phyloP scores from a whole-genome alignment of 2,329 filamentous ascomycete species.

The Beauveria sp. region DNA sequence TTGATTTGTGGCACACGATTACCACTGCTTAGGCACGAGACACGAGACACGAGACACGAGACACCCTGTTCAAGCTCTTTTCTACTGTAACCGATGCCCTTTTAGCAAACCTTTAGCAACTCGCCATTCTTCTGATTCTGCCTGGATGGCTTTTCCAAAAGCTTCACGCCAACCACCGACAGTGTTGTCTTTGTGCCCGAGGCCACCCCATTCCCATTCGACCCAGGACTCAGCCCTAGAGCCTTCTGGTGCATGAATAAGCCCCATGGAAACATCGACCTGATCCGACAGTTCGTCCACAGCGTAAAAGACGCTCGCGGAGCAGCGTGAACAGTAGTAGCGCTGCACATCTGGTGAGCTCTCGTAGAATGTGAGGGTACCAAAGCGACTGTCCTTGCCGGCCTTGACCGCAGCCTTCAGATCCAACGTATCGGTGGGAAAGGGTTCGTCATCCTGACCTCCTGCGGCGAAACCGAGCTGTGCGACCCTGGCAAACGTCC shows the following conservation, averaged over 20 bases:
- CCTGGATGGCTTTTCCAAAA: constrained; percentile 23
- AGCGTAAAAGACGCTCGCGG: constrained; percentile 39
- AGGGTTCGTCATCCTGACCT: not conserved
- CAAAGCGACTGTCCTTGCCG: constrained; percentile 28
- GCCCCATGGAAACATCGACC: constrained; percentile 36
- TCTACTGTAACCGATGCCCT: not conserved
- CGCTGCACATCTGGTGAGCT: constrained; percentile 38
- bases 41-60: not conserved
- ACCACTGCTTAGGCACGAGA: not conserved
- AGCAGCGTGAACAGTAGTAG: constrained; percentile 42
- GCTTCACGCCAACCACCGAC: constrained; percentile 33
- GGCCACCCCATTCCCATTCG: constrained; percentile 32
- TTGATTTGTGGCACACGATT: not conserved
- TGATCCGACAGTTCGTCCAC: constrained; percentile 28
- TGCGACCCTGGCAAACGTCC: constrained; percentile 34
- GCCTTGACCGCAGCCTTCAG: constrained; percentile 29
- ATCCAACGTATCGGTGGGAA: constrained; percentile 13
- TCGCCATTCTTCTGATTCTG: constrained; percentile 30
- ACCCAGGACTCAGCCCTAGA: constrained; percentile 38
- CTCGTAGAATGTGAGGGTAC: constrained; percentile 34
- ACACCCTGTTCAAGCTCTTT: not conserved
- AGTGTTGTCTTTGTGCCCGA: constrained; percentile 25
- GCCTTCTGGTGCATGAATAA: constrained; percentile 36
- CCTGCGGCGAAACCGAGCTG: constrained; percentile 27
- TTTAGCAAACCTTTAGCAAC: constrained; percentile 13